Evolutionary conservation across 1,284 basidiomycete genomes (phyloP).

Genomic region (Trichosporon coremiiforme): DNA sequence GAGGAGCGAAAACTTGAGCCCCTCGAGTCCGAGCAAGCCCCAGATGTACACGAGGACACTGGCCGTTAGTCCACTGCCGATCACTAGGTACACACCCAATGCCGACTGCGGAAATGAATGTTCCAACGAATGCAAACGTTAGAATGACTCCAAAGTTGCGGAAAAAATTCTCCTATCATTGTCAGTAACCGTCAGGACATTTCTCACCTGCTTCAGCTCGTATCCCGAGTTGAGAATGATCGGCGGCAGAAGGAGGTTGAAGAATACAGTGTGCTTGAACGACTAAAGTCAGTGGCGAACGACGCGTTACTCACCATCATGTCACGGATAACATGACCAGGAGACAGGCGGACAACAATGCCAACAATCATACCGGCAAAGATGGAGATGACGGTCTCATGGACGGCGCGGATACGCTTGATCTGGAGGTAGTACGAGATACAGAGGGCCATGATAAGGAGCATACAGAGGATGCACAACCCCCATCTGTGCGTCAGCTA

Average conservation of each 20-base stretch:
- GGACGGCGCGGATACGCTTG: constrained; percentile 90
- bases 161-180: constrained; percentile 86
- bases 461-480: constrained; percentile 87
- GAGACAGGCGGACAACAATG: constrained; percentile 81
- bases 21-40: constrained; percentile 86
- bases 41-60: constrained; percentile 91
- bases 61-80: constrained; percentile 1
- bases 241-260: constrained; percentile 94
- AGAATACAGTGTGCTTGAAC: constrained; percentile 96
- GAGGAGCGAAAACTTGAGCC: constrained; percentile 71
- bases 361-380: constrained; percentile 95
- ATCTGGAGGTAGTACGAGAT: constrained; percentile 98
- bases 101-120: constrained; percentile 94
- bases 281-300: constrained; percentile 61
- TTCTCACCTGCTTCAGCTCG: constrained; percentile 84
- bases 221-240: constrained; percentile 99
- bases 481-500: constrained; percentile 64
- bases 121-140: constrained; percentile 93
- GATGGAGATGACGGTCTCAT: constrained; percentile 95
- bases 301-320: constrained; percentile 79
- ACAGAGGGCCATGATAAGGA: constrained; percentile 91
- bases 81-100: constrained; percentile 69
- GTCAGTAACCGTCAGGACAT: background rate
- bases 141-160: constrained; percentile 96
- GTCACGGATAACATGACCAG: constrained; percentile 90